Evolutionary conservation across 139 green algal genomes (phyloP).

Genomic region (Tetradesmus obliquus): DNA sequence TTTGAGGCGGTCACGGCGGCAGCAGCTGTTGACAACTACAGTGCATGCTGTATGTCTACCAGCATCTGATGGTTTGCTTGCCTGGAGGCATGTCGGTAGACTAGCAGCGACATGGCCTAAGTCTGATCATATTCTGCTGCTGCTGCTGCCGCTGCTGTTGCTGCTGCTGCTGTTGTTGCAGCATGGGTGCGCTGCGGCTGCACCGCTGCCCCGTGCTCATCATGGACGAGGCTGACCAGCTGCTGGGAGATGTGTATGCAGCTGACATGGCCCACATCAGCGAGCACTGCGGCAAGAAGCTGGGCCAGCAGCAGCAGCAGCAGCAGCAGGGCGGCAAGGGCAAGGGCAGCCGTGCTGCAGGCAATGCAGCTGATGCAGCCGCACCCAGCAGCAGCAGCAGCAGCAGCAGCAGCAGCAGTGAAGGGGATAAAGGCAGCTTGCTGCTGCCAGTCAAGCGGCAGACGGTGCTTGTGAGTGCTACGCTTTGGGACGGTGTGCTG

Average conservation of each 20-base stretch:
- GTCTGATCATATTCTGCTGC: not conserved
- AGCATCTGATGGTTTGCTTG: too few relatives aligned
- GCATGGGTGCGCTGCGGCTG: slow-evolving; percentile 65
- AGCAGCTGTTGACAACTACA: too few relatives aligned
- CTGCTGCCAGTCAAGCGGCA: slow-evolving; percentile 51
- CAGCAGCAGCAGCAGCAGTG: slow-evolving; percentile 12
- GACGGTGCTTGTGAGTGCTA: slow-evolving; percentile 87
- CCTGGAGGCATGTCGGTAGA: too few relatives aligned
- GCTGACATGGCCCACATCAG: slow-evolving; percentile 84
- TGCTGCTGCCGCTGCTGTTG: slow-evolving; percentile 24
- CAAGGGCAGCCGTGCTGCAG: not conserved
- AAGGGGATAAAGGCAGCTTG: too few relatives aligned
- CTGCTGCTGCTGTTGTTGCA: slow-evolving; percentile 1
- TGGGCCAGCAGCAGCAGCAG: not conserved
- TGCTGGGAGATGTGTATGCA: slow-evolving; percentile 85
- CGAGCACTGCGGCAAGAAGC: slow-evolving; percentile 23
- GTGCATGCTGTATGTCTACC: too few relatives aligned
- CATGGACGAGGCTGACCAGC: slow-evolving; percentile 77
- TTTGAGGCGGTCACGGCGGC: too few relatives aligned
- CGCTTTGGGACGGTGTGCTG: slow-evolving; percentile 76
- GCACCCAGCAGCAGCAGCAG: not conserved
- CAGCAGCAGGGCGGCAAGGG: not conserved
- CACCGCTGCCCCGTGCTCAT: slow-evolving; percentile 61
- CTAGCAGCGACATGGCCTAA: too few relatives aligned
- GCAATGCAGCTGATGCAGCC: not conserved